Conservation (phyloP, 305 asterid species). For the Coffea humblotiana region DNA sequence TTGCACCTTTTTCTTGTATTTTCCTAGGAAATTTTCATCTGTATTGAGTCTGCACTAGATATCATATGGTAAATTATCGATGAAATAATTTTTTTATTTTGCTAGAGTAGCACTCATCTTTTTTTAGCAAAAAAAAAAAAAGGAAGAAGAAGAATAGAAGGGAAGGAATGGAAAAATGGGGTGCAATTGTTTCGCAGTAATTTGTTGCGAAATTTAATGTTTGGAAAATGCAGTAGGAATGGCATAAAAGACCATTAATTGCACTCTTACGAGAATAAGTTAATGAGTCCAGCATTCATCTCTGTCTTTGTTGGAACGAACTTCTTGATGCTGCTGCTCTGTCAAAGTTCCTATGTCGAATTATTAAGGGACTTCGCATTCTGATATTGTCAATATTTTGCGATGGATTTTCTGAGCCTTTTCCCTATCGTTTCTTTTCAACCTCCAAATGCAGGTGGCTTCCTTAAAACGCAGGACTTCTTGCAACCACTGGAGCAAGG, state of each 20-base stretch:
- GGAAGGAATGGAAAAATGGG: background rate
- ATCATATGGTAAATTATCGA: background rate
- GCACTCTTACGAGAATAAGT: background rate
- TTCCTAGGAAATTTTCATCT: background rate
- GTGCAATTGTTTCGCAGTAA: no score
- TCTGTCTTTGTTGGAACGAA: background rate
- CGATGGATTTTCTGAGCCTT: background rate
- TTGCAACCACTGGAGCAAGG: constrained; percentile 83
- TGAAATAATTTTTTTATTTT: no score
- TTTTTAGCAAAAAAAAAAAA: no score
- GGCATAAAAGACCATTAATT: background rate
- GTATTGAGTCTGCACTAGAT: background rate
- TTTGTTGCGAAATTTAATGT: background rate
- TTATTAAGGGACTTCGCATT: background rate
- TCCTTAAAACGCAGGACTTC: constrained; percentile 87
- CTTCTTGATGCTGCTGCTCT: constrained; percentile 7
- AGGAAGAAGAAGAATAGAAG: background rate
- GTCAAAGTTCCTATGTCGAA: background rate
- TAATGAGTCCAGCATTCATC: background rate
- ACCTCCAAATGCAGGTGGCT: constrained; percentile 48
- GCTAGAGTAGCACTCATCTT: no score
- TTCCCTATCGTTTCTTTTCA: constrained; percentile 7
- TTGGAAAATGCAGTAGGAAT: background rate
- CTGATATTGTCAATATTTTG: background rate
- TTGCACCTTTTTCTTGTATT: background rate